Evolutionary conservation across 768 basidiomycete species (phyloP), one percentile per base, ranked within the genome.

Genomic region (Amylocystis lapponica): DNA sequence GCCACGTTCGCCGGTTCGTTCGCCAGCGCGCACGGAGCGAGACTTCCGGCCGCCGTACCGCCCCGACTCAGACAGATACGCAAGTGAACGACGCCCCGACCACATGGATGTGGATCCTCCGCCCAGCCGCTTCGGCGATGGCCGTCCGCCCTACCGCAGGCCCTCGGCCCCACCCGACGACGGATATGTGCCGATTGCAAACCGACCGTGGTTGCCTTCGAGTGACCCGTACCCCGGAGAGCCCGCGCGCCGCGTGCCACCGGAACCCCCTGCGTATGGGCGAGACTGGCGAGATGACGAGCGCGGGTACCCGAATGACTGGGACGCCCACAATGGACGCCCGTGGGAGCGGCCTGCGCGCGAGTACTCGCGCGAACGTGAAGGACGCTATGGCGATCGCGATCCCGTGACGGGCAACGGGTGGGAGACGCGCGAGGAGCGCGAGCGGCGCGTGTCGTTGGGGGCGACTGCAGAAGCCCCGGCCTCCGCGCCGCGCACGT

Each of bases 351-450:
- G 55, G 5, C 26, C 41, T 25, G 27, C 29, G 10, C 43, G 44
- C 19, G 54, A 47, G 48, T 54, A 33, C 51, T 53, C 42, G 43
- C 46, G 27, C 25, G 43, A 39, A 40, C 31, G 47, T 5, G 55
- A 53, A 14, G 22, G 39, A 7, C 43, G 49, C 13, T 52, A 42
- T 33, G 36, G 40, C 17, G 58, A 56, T 16, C 54, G 57, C 27
- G 55, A 58, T 14, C 33, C 50, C 19, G 45, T 22, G 27, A 36
- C 35, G 14, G 47, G 39, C 27, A 35, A 36, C 26, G 48, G 38
- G 7, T 60, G 60, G 60, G 57, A 62, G 43, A 58, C 57, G 2
- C 57, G 56, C n/a, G 54, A 60, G 29, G 57, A 59, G 45, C 60
- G 58, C 20, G 60, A 62, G 14, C 55, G 55, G 7, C 43, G 60